Base-by-base conservation (phyloP, 73 alveolate species). In the Tetrahymena elliotti region DNA sequence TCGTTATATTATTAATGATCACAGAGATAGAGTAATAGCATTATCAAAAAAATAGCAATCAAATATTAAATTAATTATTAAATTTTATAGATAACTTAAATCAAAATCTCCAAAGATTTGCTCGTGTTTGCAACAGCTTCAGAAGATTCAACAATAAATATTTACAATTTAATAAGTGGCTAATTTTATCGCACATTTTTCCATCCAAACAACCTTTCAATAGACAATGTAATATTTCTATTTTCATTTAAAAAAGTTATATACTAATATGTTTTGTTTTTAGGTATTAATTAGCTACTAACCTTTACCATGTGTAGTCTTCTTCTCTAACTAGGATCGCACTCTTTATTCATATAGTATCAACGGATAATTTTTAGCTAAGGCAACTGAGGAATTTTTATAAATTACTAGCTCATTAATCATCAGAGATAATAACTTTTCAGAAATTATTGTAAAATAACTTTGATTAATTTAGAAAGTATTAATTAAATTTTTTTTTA, bases 301-400 rank as follows among this genome's bases (percentile, higher is more conserved):
- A 38, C 98, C 99, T 16, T 96, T 98, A 16, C 95, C 97, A 35
- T 97, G 97, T 22, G 94, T 98, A 34, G 88, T 97, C 33, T 96
- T 97, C 95, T 97, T 53, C 93, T 97, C 99, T 52, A 68, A 94
- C 34, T 92, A 84, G 35, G 98, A 98, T 93, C 94, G 96, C 53
- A 24, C 83, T 20, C 82, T 98, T 84, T 97, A 94, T 94, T 53
- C 98, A 13, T 98, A 68, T 94, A 84, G 98, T 34, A 93, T 98
- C 10, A 98, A 98, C 93, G 99, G 98, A 38, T 95, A 93, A 22
- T 93, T 95, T 38, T 93, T 97, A 22, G 98, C 94, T 36, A 95
- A 94, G 68, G 93, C 54, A 93, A 54, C 34, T 35, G 99, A 97
- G 92, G 97, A 95, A 94, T 53, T 94, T 53, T 88, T 83, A 41